Conservation (phyloP, 2,329 filamentous ascomycete species). For the Penicillium sp. region DNA sequence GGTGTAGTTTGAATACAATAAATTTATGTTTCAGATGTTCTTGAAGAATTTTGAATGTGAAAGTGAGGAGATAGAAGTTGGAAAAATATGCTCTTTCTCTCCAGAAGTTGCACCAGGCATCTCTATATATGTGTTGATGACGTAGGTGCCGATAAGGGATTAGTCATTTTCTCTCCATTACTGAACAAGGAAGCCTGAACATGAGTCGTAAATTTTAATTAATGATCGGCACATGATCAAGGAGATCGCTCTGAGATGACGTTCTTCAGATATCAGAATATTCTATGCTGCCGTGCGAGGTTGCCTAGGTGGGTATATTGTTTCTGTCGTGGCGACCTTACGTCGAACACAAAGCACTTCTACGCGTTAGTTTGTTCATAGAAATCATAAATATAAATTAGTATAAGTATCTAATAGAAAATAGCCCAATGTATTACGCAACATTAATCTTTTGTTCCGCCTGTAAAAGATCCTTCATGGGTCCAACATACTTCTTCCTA, state of each 20-base stretch:
- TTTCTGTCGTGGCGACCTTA: no score
- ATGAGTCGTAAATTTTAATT: not conserved
- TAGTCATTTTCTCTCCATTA: not conserved
- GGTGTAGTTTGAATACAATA: not conserved
- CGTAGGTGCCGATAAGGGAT: constrained; percentile 4
- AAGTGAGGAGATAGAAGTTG: not conserved
- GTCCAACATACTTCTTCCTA: constrained; percentile 10
- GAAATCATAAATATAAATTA: not conserved
- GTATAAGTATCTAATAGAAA: not conserved
- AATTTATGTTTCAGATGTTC: not conserved
- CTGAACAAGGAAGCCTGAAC: not conserved
- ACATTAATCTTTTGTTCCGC: not conserved
- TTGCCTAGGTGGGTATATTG: no score
- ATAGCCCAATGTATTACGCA: not conserved
- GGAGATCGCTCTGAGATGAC: not conserved
- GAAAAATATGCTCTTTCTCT: not conserved
- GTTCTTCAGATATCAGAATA: not conserved
- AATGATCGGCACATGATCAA: not conserved
- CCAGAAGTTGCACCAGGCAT: not conserved
- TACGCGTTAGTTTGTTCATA: not conserved
- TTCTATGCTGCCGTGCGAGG: no score
- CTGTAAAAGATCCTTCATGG: constrained; percentile 6
- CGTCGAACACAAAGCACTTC: no score
- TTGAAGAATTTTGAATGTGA: not conserved
- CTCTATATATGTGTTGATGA: constrained; percentile 3